Conservation (phyloP, 495 filamentous ascomycete species). For the Penicillium verhagenii region DNA sequence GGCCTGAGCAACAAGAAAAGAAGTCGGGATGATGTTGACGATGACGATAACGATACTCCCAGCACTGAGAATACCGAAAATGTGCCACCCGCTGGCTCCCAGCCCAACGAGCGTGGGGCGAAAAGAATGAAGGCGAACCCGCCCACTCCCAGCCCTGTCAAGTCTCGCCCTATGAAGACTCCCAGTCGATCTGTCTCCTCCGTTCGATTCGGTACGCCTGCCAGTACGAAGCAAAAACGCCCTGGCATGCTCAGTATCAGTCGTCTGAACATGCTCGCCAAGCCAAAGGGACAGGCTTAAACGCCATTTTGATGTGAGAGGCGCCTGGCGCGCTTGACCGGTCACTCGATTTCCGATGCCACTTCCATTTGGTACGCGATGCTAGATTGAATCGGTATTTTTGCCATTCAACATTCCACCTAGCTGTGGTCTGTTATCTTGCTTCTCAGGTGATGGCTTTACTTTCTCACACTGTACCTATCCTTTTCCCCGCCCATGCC, state of each 20-base stretch:
- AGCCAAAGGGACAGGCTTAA: conserved; percentile 45
- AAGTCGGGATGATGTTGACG: conserved; percentile 50
- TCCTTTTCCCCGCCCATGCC: conserved; percentile 1
- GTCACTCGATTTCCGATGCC: background rate
- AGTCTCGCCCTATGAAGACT: conserved; percentile 33
- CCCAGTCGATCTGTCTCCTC: conserved; percentile 31
- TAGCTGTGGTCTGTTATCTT: background rate
- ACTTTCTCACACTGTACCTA: conserved; percentile 19
- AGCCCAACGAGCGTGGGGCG: conserved; percentile 39
- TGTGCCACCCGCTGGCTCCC: conserved; percentile 35
- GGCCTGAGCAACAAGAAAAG: conserved; percentile 76
- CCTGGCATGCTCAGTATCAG: conserved; percentile 46
- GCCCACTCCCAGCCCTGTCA: conserved; percentile 38
- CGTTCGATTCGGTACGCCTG: conserved; percentile 37
- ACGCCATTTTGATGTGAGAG: background rate
- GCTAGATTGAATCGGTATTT: background rate
- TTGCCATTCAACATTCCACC: background rate
- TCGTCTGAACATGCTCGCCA: conserved; percentile 51
- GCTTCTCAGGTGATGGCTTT: background rate
- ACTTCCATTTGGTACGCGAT: background rate
- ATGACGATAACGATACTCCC: conserved; percentile 44
- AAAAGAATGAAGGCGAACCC: conserved; percentile 43
- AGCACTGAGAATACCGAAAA: conserved; percentile 46
- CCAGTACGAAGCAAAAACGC: conserved; percentile 31
- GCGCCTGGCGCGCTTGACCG: conserved; percentile 16